Percentiles rank a stretch among this genome's conserved stretches.
Evolutionary conservation across 2,329 filamentous ascomycete genomes (phyloP).

Genomic region (Ceratocystis ficicola): DNA sequence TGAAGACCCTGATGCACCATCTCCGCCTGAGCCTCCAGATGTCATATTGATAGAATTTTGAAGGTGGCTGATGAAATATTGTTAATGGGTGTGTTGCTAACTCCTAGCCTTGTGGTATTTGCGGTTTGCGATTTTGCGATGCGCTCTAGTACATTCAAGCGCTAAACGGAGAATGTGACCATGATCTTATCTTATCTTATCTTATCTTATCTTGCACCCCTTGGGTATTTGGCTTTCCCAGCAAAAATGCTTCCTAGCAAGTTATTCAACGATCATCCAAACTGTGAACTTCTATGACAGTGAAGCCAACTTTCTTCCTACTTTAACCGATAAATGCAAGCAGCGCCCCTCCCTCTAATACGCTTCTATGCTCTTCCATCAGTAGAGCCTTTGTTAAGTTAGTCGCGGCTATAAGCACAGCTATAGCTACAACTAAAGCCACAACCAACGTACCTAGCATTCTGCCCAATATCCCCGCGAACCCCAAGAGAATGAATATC

Average conservation of each 20-base stretch:
- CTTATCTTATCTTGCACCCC: neutral
- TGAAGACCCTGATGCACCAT: slow-evolving; percentile 45
- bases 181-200: slow-evolving; percentile 4
- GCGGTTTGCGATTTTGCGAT: slow-evolving; percentile 10
- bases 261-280: neutral
- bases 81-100: neutral
- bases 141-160: neutral
- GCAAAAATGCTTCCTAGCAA: neutral
- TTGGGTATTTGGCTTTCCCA: neutral
- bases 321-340: neutral
- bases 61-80: neutral
- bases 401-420: no score
- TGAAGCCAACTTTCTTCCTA: neutral
- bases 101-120: slow-evolving; percentile 10
- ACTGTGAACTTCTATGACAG: neutral
- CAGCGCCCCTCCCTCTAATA: no score
- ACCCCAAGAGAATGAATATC: slow-evolving; percentile 21
- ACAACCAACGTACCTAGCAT: neutral
- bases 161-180: neutral
- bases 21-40: slow-evolving; percentile 30
- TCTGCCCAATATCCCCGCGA: neutral
- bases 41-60: slow-evolving; percentile 15
- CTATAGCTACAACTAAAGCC: no score
- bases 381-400: no score
- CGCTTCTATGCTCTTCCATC: no score